Percentiles rank a stretch among this genome's conserved stretches.
phyloP scores from a whole-genome alignment of 208 protist genomes.

The Trypanosoma cruzi region DNA sequence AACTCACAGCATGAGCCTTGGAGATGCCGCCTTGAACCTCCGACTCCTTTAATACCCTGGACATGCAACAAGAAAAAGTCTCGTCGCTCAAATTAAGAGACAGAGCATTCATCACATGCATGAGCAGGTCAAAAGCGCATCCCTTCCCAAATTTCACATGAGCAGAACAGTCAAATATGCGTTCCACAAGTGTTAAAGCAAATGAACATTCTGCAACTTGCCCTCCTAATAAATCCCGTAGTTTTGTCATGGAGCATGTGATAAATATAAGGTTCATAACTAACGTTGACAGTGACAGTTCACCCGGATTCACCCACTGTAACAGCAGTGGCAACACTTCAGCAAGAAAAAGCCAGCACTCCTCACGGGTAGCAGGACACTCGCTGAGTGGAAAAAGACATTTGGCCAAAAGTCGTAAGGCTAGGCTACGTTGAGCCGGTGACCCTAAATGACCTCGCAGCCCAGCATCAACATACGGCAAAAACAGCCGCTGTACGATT shows the following conservation, averaged over 20 bases:
- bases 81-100: slow-evolving; percentile 30
- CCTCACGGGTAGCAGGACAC: slow-evolving; percentile 22
- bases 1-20: slow-evolving; percentile 31
- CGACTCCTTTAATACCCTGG: slow-evolving; percentile 13
- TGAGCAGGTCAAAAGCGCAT: background rate
- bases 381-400: slow-evolving; percentile 20
- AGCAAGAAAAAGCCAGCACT: slow-evolving; percentile 36
- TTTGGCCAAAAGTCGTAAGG: slow-evolving; percentile 33
- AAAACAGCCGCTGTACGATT: slow-evolving; percentile 31
- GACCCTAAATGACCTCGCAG: slow-evolving; percentile 38
- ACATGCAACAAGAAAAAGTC: slow-evolving; percentile 15
- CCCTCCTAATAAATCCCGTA: slow-evolving; percentile 27
- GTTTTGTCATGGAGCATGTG: slow-evolving; percentile 22
- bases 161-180: slow-evolving; percentile 20
- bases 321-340: slow-evolving; percentile 29
- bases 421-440: slow-evolving; percentile 30
- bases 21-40: slow-evolving; percentile 14
- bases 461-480: slow-evolving; percentile 37
- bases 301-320: slow-evolving; percentile 40
- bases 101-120: slow-evolving; percentile 25
- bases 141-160: slow-evolving; percentile 11
- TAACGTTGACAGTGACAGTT: background rate
- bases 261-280: slow-evolving; percentile 26
- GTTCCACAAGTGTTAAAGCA: slow-evolving; percentile 22
- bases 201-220: slow-evolving; percentile 30